phyloP scores from a whole-genome alignment of 306 rosid species.

The Lotus japonicus region DNA sequence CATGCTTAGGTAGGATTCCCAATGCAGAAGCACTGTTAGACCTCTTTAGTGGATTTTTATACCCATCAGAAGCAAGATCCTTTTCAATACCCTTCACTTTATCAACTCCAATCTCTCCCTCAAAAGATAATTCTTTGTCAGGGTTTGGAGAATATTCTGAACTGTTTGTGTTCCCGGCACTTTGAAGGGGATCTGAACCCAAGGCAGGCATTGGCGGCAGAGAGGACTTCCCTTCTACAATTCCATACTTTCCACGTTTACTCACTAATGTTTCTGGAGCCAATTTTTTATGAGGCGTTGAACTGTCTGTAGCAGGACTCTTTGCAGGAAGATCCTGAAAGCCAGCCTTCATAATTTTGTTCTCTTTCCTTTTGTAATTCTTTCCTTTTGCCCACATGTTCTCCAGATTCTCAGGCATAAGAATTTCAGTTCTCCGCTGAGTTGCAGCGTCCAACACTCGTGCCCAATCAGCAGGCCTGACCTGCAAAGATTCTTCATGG shows the following conservation, averaged over 20 bases:
- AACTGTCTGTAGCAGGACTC: slow-evolving; percentile 29
- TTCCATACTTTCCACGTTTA: slow-evolving; percentile 32
- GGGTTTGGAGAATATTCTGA: slow-evolving; percentile 31
- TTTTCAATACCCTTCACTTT: slow-evolving; percentile 24
- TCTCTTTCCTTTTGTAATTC: slow-evolving; percentile 78
- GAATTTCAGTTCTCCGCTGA: slow-evolving; percentile 93
- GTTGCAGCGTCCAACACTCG: slow-evolving; percentile 70
- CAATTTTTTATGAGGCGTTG: slow-evolving; percentile 22
- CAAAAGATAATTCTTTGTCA: slow-evolving; percentile 25
- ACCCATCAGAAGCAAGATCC: slow-evolving; percentile 26
- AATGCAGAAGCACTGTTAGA: slow-evolving; percentile 73
- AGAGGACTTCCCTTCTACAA: slow-evolving; percentile 34
- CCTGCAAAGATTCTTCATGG: slow-evolving; percentile 44
- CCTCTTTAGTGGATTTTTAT: slow-evolving; percentile 54
- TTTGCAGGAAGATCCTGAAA: slow-evolving; percentile 41
- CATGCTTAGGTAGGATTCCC: slow-evolving; percentile 43
- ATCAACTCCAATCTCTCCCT: slow-evolving; percentile 33
- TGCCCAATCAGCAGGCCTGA: slow-evolving; percentile 74
- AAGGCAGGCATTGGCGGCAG: slow-evolving; percentile 13
- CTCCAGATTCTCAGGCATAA: slow-evolving; percentile 95
- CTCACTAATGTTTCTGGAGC: slow-evolving; percentile 37
- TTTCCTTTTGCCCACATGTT: slow-evolving; percentile 99
- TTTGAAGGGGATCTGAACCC: slow-evolving; percentile 37
- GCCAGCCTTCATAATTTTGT: slow-evolving; percentile 40
- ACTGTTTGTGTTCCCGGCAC: slow-evolving; percentile 31